A percentile compares a stretch with the other conserved stretches of the same genome.
These are phyloP conservation scores for Penicillium sp. DNA, from an alignment of 2,329 filamentous ascomycete genomes.

Conservation along the genomic window DNA sequence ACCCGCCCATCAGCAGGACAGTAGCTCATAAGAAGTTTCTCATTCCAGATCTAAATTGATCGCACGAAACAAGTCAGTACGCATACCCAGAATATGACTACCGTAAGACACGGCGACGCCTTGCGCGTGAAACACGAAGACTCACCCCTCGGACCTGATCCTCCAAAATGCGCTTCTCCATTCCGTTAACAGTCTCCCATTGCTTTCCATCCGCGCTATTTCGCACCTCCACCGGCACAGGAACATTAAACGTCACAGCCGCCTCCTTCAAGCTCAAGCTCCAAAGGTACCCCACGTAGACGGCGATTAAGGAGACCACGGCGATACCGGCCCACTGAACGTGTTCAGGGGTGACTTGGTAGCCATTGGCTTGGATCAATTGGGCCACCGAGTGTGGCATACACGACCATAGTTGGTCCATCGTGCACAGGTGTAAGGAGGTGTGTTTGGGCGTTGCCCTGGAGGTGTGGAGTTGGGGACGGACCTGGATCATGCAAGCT, in stretches of 20 bases:
- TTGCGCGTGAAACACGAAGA: conserved; percentile 1
- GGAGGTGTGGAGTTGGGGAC: conserved; percentile 28
- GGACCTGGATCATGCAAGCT: conserved; percentile 22
- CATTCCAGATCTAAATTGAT: conserved; percentile 32
- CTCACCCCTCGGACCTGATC: conserved; percentile 37
- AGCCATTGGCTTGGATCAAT: conserved; percentile 14
- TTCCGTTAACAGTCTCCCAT: conserved; percentile 32
- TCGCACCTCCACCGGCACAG: conserved; percentile 32
- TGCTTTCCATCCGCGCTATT: conserved; percentile 25
- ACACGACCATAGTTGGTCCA: conserved; percentile 21
- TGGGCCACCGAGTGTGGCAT: conserved; percentile 20
- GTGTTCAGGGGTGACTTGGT: conserved; percentile 15
- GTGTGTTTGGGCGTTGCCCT: conserved; percentile 13
- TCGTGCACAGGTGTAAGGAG: conserved; percentile 11
- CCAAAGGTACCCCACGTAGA: conserved; percentile 30
- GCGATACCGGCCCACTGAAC: conserved; percentile 21
- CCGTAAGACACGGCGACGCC: background rate
- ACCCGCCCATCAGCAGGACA: conserved; percentile 82
- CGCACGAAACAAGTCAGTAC: conserved; percentile 12
- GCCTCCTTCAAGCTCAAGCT: conserved; percentile 26
- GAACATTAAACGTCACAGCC: conserved; percentile 35
- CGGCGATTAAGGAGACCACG: conserved; percentile 25
- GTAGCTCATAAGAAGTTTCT: conserved; percentile 40
- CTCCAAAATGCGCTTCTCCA: conserved; percentile 32
- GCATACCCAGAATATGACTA: background rate